Evolutionary conservation across 2,329 filamentous ascomycete genomes (phyloP).

Genomic region (Scedosporium minutisporum): DNA sequence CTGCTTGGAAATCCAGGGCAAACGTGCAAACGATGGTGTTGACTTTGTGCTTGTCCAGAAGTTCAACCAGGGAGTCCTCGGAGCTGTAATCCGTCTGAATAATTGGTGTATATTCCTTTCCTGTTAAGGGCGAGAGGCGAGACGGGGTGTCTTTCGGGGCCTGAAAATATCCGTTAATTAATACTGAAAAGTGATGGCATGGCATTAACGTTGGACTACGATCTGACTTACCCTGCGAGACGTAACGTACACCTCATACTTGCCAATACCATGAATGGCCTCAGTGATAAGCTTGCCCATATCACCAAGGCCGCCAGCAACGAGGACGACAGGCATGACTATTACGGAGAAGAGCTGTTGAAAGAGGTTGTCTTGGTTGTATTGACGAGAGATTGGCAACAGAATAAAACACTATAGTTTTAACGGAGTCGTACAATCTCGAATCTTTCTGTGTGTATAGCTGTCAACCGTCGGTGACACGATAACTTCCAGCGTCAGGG

Average conservation of each 20-base stretch:
- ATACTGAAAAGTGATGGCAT: too few relatives aligned
- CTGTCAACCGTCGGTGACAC: too few relatives aligned
- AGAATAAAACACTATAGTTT: too few relatives aligned
- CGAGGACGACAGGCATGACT: conserved; percentile 26
- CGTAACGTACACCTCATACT: conserved; percentile 31
- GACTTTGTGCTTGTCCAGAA: conserved; percentile 15
- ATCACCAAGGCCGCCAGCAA: conserved; percentile 36
- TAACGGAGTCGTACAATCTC: too few relatives aligned
- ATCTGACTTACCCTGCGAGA: conserved; percentile 24
- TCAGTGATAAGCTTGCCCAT: conserved; percentile 37
- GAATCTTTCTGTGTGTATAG: too few relatives aligned
- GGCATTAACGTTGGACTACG: too few relatives aligned
- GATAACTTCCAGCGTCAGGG: too few relatives aligned
- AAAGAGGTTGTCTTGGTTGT: neutral
- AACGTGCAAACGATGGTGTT: conserved; percentile 23
- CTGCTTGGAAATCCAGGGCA: conserved; percentile 18
- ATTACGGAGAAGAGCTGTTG: neutral
- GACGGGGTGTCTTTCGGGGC: neutral
- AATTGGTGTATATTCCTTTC: conserved; percentile 13
- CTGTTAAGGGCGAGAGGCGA: conserved; percentile 13
- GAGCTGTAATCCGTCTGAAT: conserved; percentile 20
- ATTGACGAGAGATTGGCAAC: neutral
- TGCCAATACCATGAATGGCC: conserved; percentile 22
- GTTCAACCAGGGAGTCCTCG: conserved; percentile 12
- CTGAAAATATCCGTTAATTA: neutral